These are phyloP conservation scores for Mucor racemosus DNA, from an alignment of 371 early-diverging fungal species.

Conservation along the genomic window DNA sequence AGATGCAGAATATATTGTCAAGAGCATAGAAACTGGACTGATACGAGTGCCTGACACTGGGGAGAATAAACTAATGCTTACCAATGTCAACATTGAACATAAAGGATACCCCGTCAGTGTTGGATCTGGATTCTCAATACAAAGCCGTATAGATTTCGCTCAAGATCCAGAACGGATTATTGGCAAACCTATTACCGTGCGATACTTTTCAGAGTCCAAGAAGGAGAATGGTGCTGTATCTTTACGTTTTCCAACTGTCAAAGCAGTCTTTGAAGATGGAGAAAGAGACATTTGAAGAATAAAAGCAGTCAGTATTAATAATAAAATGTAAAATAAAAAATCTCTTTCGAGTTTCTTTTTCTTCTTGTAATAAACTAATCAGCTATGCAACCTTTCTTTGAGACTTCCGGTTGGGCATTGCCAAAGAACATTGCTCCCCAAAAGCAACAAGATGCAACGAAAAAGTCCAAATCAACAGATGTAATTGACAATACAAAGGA, in stretches of 20 bases:
- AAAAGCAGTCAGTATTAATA: not conserved
- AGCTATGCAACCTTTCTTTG: slow-evolving; percentile 42
- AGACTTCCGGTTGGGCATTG: slow-evolving; percentile 46
- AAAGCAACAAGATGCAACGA: slow-evolving; percentile 20
- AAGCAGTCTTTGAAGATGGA: slow-evolving; percentile 57
- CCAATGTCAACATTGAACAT: slow-evolving; percentile 55
- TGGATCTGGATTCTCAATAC: slow-evolving; percentile 60
- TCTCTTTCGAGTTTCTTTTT: not conserved
- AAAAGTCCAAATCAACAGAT: slow-evolving; percentile 14
- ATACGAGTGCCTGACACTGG: slow-evolving; percentile 58
- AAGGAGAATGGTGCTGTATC: slow-evolving; percentile 37
- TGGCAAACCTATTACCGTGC: slow-evolving; percentile 62
- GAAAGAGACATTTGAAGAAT: slow-evolving; percentile 25
- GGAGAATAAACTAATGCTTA: slow-evolving; percentile 44
- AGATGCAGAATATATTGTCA: slow-evolving; percentile 60
- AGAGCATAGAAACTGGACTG: slow-evolving; percentile 51
- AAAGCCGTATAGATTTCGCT: slow-evolving; percentile 50
- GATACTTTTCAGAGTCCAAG: slow-evolving; percentile 59
- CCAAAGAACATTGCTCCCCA: slow-evolving; percentile 35
- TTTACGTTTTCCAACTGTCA: slow-evolving; percentile 63
- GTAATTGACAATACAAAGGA: slow-evolving; percentile 14
- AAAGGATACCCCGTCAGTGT: slow-evolving; percentile 58
- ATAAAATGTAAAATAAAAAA: not conserved
- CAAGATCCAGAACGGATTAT: slow-evolving; percentile 48
- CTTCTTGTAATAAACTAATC: not conserved